These are phyloP conservation scores for Mortierella sp. DNA, from an alignment of 371 early-diverging fungal species.

Conservation along the genomic window DNA sequence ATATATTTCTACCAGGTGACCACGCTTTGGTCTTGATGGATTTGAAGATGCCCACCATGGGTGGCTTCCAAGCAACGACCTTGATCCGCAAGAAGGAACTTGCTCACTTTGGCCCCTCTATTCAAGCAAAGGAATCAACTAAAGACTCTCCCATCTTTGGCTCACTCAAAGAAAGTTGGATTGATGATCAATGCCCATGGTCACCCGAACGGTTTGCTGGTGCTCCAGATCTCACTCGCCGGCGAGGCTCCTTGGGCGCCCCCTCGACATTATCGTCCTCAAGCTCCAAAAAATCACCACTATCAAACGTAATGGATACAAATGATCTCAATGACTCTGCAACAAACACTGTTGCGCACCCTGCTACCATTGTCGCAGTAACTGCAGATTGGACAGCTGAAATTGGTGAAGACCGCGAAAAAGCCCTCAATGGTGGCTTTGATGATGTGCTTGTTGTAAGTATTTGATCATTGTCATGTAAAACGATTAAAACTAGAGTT, in stretches of 20 bases:
- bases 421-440: constrained; percentile 36
- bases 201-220: constrained; percentile 39
- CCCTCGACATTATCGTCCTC: background rate
- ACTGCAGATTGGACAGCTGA: constrained; percentile 50
- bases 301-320: background rate
- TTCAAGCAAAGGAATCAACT: background rate
- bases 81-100: constrained; percentile 46
- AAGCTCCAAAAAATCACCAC: background rate
- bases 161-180: constrained; percentile 10
- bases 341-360: background rate
- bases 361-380: constrained; percentile 42
- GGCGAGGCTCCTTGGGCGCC: constrained; percentile 11
- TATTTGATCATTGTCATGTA: background rate
- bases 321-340: background rate
- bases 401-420: constrained; percentile 50
- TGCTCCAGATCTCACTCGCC: constrained; percentile 7
- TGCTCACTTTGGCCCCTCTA: constrained; percentile 21
- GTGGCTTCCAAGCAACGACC: constrained; percentile 35
- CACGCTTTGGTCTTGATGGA: constrained; percentile 51
- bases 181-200: constrained; percentile 25
- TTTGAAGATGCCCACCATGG: constrained; percentile 54
- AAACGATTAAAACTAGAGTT: background rate
- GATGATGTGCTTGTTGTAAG: constrained; percentile 51
- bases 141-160: constrained; percentile 8
- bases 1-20: constrained; percentile 27